Conservation (phyloP, 140 eudicot species). For the Oenanthe javanica region DNA sequence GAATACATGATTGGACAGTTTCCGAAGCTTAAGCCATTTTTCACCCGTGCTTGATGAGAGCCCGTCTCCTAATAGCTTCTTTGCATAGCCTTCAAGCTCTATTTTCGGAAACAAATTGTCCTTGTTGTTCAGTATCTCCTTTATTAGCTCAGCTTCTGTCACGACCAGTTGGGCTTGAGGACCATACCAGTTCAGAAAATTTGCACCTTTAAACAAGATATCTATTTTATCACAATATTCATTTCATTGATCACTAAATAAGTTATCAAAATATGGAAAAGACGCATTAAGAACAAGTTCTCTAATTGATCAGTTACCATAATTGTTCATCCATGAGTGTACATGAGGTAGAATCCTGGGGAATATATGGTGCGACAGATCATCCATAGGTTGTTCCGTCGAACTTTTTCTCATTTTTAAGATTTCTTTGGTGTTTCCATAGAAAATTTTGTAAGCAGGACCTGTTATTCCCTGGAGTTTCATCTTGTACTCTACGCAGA, state of each 20-base stretch:
- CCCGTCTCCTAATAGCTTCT: slow-evolving; percentile 49
- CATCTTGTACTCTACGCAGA: slow-evolving; percentile 29
- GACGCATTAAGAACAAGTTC: background rate
- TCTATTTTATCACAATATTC: background rate
- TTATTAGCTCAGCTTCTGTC: slow-evolving; percentile 37
- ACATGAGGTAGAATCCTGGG: slow-evolving; percentile 50
- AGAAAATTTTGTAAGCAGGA: slow-evolving; percentile 33
- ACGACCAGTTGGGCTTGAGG: slow-evolving; percentile 48
- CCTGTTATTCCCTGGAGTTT: slow-evolving; percentile 46
- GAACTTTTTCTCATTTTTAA: slow-evolving; percentile 24
- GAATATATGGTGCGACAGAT: slow-evolving; percentile 26
- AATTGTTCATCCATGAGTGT: slow-evolving; percentile 33
- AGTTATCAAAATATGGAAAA: background rate
- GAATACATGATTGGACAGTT: slow-evolving; percentile 44
- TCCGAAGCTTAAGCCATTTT: slow-evolving; percentile 45
- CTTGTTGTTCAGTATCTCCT: slow-evolving; percentile 39
- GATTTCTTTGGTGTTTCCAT: slow-evolving; percentile 45
- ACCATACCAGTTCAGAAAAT: slow-evolving; percentile 44
- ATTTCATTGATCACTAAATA: background rate
- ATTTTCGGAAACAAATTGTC: slow-evolving; percentile 37
- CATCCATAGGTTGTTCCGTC: slow-evolving; percentile 38
- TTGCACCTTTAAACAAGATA: slow-evolving; percentile 21
- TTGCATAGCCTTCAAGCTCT: slow-evolving; percentile 43
- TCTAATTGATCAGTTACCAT: slow-evolving; percentile 24
- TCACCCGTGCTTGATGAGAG: slow-evolving; percentile 39